phyloP scores from a whole-genome alignment of 2,329 filamentous ascomycete species.

The Fusarium transvaalense region DNA sequence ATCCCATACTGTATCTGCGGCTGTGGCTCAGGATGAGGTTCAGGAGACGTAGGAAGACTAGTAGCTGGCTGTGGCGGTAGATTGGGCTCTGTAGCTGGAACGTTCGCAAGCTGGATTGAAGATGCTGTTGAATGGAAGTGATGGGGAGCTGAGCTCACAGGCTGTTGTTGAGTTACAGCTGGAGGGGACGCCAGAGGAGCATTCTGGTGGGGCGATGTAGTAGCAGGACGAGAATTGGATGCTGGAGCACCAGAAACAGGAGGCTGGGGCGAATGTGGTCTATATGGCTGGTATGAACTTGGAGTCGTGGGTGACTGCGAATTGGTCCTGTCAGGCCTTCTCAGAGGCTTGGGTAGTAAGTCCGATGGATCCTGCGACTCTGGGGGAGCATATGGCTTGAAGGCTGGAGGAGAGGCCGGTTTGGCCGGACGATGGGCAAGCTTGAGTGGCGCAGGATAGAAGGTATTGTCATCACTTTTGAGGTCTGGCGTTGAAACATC shows the following conservation, averaged over 20 bases:
- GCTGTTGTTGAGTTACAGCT: conserved; percentile 22
- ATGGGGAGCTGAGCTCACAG: conserved; percentile 40
- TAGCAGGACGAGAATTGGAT: conserved; percentile 13
- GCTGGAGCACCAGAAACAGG: conserved; percentile 12
- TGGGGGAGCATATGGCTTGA: conserved; percentile 50
- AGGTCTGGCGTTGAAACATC: conserved; percentile 27
- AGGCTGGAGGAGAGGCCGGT: conserved; percentile 40
- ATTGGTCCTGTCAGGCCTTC: conserved; percentile 27
- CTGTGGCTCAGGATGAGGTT: conserved; percentile 18
- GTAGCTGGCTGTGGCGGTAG: conserved; percentile 18
- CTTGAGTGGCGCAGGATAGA: conserved; percentile 49
- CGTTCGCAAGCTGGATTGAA: conserved; percentile 5
- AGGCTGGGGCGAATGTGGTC: conserved; percentile 41
- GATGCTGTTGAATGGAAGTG: conserved; percentile 37
- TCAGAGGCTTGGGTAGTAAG: conserved; percentile 20
- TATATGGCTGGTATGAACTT: conserved; percentile 50
- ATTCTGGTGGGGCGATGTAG: conserved; percentile 19
- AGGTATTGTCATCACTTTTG: conserved; percentile 14
- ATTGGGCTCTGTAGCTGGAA: conserved; percentile 8
- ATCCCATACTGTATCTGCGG: conserved; percentile 25
- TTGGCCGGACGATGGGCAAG: conserved; percentile 44
- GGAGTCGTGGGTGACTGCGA: conserved; percentile 42
- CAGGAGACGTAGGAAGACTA: conserved; percentile 26
- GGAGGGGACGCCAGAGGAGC: conserved; percentile 17
- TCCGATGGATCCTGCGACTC: conserved; percentile 25